Evolutionary conservation across 75 land plant species (phyloP), one percentile per base, ranked within the genome.

Genomic region (Isoetes taiwanensis): DNA sequence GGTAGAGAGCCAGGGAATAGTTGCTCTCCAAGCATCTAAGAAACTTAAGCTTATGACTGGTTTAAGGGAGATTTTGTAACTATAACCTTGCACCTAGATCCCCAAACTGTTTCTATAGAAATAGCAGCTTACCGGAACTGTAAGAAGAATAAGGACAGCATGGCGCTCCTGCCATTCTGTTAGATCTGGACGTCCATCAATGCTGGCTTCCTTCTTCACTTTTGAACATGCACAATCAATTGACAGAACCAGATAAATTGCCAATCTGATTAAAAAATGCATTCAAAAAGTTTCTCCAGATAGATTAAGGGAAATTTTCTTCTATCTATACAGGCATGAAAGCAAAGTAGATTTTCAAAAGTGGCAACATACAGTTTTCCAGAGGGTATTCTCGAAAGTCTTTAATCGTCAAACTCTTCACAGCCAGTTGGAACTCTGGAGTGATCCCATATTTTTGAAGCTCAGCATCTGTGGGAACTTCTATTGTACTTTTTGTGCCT

Each of bases 81-180:
- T n/a, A n/a, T n/a, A n/a, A n/a, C n/a, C n/a, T n/a, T n/a, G n/a
- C n/a, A n/a, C n/a, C n/a, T n/a, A n/a, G n/a, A n/a, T n/a, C n/a
- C n/a, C n/a, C n/a, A n/a, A n/a, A n/a, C n/a, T n/a, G n/a, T n/a
- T n/a, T n/a, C n/a, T n/a, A n/a, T n/a, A n/a, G n/a, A n/a, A 54
- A 27, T 9, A 25, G 3, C 6, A 27, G 5, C 43, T 61, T 65
- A 90, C 97, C 82, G 81, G 82, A n/a, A 90, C 84, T 24, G 72
- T 67, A 6, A 71, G 69, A 8, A 90, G 90, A 24, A 90, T 84
- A 56, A 82, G 79, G 16, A 69, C 76, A 27, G 91, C 97, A 74
- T 90, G 97, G 33, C 48, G 72, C 61, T 74, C 84, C 63, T 90
- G 91, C 97, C 97, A 90, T 43, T 82, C 71, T 19, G 79, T 75